Percentiles rank a stretch among this genome's conserved stretches.
phyloP scores from a whole-genome alignment of 176 grass and related monocot genomes.

The Oryza coarctata region DNA sequence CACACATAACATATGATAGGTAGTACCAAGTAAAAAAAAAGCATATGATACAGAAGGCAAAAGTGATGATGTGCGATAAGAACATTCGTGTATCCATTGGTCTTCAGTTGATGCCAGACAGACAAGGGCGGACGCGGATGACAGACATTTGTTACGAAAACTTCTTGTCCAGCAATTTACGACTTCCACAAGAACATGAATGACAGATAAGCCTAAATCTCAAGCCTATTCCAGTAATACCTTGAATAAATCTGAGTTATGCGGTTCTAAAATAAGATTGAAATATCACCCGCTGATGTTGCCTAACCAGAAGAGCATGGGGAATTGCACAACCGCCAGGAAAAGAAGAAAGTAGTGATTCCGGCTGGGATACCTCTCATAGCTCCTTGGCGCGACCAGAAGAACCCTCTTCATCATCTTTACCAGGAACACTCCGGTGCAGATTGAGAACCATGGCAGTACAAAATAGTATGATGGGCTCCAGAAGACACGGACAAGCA shows the following conservation, averaged over 20 bases:
- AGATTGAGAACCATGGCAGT: slow-evolving; percentile 69
- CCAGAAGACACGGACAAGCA: slow-evolving; percentile 67
- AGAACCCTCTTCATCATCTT: slow-evolving; percentile 80
- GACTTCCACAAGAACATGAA: neutral
- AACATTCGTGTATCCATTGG: neutral
- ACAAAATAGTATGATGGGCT: slow-evolving; percentile 62
- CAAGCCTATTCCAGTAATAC: neutral
- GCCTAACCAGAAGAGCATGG: slow-evolving; percentile 41
- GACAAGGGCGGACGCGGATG: neutral
- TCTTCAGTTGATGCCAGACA: neutral
- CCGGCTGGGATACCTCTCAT: slow-evolving; percentile 40
- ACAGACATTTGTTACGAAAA: neutral
- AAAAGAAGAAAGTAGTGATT: slow-evolving; percentile 83
- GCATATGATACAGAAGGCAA: neutral
- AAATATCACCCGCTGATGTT: slow-evolving; percentile 15
- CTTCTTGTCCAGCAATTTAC: neutral
- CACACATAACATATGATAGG: too few relatives aligned
- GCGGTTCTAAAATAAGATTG: neutral
- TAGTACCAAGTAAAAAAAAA: neutral
- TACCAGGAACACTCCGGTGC: slow-evolving; percentile 71
- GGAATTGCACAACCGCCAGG: slow-evolving; percentile 61
- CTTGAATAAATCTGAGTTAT: neutral
- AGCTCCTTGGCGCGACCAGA: slow-evolving; percentile 40
- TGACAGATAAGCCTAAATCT: neutral
- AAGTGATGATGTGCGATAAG: neutral